Percentiles rank a stretch among this genome's conserved stretches.
Evolutionary conservation across 1,284 basidiomycete species (phyloP).

Genomic region (Ganoderma lingzhi): DNA sequence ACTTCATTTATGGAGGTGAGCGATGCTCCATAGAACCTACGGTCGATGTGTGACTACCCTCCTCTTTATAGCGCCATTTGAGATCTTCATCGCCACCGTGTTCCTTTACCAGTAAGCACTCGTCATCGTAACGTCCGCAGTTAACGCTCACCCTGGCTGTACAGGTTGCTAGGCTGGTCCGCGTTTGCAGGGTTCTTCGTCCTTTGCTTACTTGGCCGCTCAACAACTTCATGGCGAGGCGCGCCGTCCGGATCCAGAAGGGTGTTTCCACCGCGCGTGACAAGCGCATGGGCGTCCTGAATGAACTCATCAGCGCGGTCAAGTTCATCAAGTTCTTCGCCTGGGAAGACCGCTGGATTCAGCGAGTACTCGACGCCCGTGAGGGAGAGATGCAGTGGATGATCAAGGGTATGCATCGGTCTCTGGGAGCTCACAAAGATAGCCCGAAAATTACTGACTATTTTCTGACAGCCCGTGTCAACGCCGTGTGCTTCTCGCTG

Average conservation of each 20-base stretch:
- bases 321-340: slow-evolving; percentile 92
- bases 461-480: slow-evolving; percentile 59
- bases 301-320: slow-evolving; percentile 84
- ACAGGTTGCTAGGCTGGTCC: slow-evolving; percentile 83
- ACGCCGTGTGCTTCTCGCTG: slow-evolving; percentile 67
- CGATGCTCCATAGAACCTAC: neutral
- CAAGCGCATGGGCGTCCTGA: slow-evolving; percentile 86
- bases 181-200: slow-evolving; percentile 89
- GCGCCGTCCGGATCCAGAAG: slow-evolving; percentile 77
- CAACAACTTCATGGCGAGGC: slow-evolving; percentile 69
- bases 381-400: slow-evolving; percentile 75
- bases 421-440: neutral
- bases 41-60: slow-evolving; percentile 7
- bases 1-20: slow-evolving; percentile 71
- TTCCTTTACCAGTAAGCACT: slow-evolving; percentile 75
- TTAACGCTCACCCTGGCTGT: slow-evolving; percentile 19
- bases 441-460: neutral
- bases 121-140: neutral
- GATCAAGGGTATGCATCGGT: slow-evolving; percentile 57
- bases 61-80: slow-evolving; percentile 66
- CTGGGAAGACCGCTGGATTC: slow-evolving; percentile 82
- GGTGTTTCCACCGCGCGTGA: slow-evolving; percentile 80
- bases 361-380: slow-evolving; percentile 63
- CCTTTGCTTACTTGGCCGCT: slow-evolving; percentile 80
- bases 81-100: slow-evolving; percentile 76